phyloP scores from a whole-genome alignment of 257 asterid species.

The Solanum rostratum region DNA sequence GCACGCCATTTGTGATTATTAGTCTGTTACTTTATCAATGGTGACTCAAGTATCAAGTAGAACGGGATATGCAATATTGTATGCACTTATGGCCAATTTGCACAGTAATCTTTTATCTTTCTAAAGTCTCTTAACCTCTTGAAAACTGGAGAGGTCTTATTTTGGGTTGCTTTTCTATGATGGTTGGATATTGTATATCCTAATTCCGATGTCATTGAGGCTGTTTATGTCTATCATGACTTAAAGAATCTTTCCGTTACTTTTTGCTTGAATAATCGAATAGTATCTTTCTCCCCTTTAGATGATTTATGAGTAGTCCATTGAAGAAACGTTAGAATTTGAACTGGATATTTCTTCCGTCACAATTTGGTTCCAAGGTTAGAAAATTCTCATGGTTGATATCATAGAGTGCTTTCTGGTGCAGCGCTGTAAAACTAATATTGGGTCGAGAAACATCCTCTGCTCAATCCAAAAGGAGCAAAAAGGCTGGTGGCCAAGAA shows the following conservation, averaged over 20 bases:
- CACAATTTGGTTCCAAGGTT: not conserved
- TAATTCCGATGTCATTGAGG: not conserved
- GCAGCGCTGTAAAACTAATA: constrained; percentile 75
- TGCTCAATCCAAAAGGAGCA: constrained; percentile 63
- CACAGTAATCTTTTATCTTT: not conserved
- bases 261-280: not conserved
- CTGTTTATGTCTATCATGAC: not conserved
- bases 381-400: not conserved
- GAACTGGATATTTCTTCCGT: not conserved
- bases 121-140: not conserved
- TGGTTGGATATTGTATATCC: not conserved
- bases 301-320: not conserved
- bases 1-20: not conserved
- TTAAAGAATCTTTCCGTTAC: not conserved
- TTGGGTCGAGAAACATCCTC: constrained; percentile 58
- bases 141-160: not conserved
- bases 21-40: not conserved
- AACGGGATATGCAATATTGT: not conserved
- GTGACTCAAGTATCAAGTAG: not conserved
- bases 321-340: not conserved
- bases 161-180: not conserved
- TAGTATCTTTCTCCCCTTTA: not conserved
- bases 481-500: constrained; percentile 80
- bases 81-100: not conserved
- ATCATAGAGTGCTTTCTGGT: not conserved